Evolutionary conservation across 2,329 filamentous ascomycete species (phyloP), one percentile per base, ranked within the genome.

Genomic region (Apiospora aurea): DNA sequence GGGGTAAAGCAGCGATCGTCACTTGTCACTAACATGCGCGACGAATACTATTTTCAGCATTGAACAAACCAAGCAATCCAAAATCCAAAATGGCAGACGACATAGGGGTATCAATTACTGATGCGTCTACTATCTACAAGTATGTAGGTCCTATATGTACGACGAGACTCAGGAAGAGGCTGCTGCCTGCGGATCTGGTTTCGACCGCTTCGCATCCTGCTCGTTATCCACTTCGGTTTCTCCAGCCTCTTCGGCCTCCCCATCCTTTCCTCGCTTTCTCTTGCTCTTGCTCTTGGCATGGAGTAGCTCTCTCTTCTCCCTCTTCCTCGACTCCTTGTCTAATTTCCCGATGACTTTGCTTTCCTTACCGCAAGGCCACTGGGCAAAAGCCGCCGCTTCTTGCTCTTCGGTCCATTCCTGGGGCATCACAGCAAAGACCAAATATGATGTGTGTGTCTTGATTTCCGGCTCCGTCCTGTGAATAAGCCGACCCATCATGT

Each of bases 381-480:
- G 89, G 70, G 87, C 85, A 75, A 88, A 83, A 69, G 91, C 91
- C 43, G 87, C 87, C 44, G 87, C 88, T 82, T 99, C 96, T 75
- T 97, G 94, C 73, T 93, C 93, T 47, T 90, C 92, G 0, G 86
- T 91, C 96, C 96, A 99, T 74, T 93, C 91, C 61, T 91, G 87
- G n/a, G 96, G 96, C 73, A 99, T 83, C 3, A 96, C 85, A 0
- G 96, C 96, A 84, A 99, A 99, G 5, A 97, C 93, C 5, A 99
- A 88, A 81, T 99, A 99, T n/a, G 93, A 96, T 0, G 96, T 99
- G 82, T 99, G 96, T 10, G 94, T 96, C 87, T 97, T 98, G 73
- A 98, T 85, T 78, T 99, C 96, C 0, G 91, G 85, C 83, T 99
- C 96, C 0, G 93, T 91, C 34, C 94, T 89, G 77, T 97, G 94